Evolutionary conservation across 352 stramenopile genomes (phyloP).

Genomic region (Phytophthora agathidicida): DNA sequence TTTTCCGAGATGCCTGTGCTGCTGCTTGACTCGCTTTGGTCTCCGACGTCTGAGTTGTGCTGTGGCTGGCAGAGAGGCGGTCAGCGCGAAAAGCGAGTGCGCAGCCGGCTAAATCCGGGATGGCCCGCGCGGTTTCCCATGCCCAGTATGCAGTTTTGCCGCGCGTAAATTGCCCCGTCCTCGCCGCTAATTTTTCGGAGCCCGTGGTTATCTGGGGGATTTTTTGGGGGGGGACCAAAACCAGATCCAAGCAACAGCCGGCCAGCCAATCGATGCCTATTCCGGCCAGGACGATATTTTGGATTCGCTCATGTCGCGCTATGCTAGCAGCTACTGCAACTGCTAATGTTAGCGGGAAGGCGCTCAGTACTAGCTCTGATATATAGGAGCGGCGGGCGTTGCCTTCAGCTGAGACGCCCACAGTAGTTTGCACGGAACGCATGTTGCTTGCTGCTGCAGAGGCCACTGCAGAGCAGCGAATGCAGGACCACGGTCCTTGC

Average conservation of each 20-base stretch:
- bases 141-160: slow-evolving; percentile 19
- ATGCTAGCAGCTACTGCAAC: slow-evolving; percentile 8
- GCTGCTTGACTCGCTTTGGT: slow-evolving; percentile 22
- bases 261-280: slow-evolving; percentile 22
- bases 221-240: slow-evolving; percentile 39
- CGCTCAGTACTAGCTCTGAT: slow-evolving; percentile 3
- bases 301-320: slow-evolving; percentile 34
- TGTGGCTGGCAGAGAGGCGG: slow-evolving; percentile 38
- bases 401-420: slow-evolving; percentile 3
- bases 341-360: slow-evolving; percentile 28
- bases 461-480: too few relatives aligned
- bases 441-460: too few relatives aligned
- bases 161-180: slow-evolving; percentile 30
- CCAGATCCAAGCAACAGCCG: slow-evolving; percentile 24
- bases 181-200: slow-evolving; percentile 34
- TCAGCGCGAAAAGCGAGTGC: slow-evolving; percentile 30
- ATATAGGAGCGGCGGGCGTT: slow-evolving; percentile 4
- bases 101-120: slow-evolving; percentile 24
- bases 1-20: slow-evolving; percentile 43
- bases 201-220: slow-evolving; percentile 36
- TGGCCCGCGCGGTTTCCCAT: neutral
- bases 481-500: neutral
- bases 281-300: slow-evolving; percentile 34
- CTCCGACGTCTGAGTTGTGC: slow-evolving; percentile 9
- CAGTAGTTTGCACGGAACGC: neutral